Evolutionary conservation across 371 early-diverging fungal species (phyloP).

Genomic region (Cokeromyces recurvatus): DNA sequence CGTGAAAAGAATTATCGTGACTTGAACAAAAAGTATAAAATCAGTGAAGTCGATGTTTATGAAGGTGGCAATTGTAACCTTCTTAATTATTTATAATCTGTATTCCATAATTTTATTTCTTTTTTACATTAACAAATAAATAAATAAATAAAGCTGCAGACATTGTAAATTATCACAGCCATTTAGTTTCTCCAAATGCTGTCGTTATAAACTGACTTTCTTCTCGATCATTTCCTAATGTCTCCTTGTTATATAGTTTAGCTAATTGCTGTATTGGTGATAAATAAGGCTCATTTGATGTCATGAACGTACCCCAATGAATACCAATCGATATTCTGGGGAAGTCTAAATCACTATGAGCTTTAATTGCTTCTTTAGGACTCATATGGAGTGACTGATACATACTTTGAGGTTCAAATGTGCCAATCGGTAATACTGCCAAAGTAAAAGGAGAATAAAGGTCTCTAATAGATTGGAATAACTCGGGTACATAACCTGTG

Average conservation of each 20-base stretch:
- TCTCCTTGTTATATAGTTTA: not conserved
- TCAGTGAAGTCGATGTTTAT: constrained; percentile 35
- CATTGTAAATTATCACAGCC: too few relatives aligned
- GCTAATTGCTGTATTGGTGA: constrained; percentile 6
- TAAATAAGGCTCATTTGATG: constrained; percentile 11
- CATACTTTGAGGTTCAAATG: constrained; percentile 43
- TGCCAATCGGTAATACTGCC: constrained; percentile 57
- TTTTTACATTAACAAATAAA: too few relatives aligned
- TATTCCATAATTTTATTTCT: too few relatives aligned
- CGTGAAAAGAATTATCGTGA: constrained; percentile 27
- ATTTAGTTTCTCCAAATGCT: constrained; percentile 23
- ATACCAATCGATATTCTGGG: constrained; percentile 48
- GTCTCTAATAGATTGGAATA: constrained; percentile 50
- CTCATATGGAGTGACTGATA: constrained; percentile 53
- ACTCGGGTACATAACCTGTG: constrained; percentile 56
- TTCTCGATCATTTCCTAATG: not conserved
- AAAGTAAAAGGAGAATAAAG: constrained; percentile 50
- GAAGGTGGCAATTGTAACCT: constrained; percentile 46
- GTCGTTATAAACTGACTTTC: constrained; percentile 42
- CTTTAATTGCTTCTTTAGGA: constrained; percentile 50
- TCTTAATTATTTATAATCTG: constrained; percentile 25
- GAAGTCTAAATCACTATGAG: constrained; percentile 44
- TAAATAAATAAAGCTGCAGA: not conserved
- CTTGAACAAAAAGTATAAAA: constrained; percentile 28
- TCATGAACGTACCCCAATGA: constrained; percentile 53